Conservation (phyloP, 371 early-diverging fungal genomes). For the Dinochytrium kinnereticum region DNA sequence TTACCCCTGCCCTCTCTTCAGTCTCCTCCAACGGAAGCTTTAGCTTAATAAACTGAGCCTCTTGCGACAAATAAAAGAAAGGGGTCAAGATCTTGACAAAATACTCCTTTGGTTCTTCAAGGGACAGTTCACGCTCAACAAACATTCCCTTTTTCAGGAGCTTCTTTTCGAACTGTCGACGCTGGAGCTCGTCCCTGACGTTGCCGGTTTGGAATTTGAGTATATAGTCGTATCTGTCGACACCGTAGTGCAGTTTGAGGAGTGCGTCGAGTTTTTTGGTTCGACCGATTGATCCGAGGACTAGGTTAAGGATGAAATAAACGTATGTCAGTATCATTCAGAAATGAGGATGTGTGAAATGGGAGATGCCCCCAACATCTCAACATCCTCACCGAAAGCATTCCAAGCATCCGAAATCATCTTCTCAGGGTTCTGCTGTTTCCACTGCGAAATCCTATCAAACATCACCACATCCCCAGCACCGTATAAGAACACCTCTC, state of each 20-base stretch:
- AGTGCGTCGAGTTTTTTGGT: conserved; percentile 23
- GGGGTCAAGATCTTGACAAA: conserved; percentile 57
- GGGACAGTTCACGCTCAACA: conserved; percentile 51
- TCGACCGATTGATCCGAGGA: conserved; percentile 14
- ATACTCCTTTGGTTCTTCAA: conserved; percentile 48
- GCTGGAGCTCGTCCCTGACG: background rate
- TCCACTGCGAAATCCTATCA: conserved; percentile 30
- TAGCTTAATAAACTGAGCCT: conserved; percentile 57
- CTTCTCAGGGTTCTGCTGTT: background rate
- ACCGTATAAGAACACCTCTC: conserved; percentile 15
- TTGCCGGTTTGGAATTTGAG: conserved; percentile 17
- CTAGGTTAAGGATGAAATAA: background rate
- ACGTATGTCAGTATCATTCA: no score
- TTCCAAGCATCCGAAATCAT: conserved; percentile 28
- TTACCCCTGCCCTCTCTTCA: conserved; percentile 16
- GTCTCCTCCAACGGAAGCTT: conserved; percentile 44
- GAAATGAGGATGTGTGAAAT: background rate
- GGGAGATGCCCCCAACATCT: background rate
- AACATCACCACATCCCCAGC: conserved; percentile 27
- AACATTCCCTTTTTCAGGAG: conserved; percentile 43
- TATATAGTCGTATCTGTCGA: conserved; percentile 26
- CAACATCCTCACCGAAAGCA: conserved; percentile 15
- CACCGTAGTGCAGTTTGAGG: conserved; percentile 33
- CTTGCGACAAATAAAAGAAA: conserved; percentile 53
- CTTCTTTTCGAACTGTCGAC: conserved; percentile 44